Conservation (phyloP, 805 yeast genomes). For the Candida yuanshanica region DNA sequence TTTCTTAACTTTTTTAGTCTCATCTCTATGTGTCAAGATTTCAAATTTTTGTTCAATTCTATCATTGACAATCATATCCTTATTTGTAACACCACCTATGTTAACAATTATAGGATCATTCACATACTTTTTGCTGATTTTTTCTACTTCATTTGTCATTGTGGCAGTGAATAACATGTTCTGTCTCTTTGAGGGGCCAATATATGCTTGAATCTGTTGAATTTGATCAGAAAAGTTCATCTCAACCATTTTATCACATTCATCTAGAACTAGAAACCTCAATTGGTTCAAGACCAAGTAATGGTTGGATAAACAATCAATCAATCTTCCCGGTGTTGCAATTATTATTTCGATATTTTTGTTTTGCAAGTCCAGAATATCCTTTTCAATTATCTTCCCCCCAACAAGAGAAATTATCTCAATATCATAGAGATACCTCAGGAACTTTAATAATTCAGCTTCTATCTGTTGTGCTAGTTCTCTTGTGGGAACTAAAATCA, state of each 20-base stretch:
- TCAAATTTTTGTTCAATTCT: constrained; percentile 68
- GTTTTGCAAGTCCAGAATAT: constrained; percentile 48
- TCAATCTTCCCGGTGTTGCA: constrained; percentile 91
- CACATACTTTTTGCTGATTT: constrained; percentile 58
- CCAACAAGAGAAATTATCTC: constrained; percentile 72
- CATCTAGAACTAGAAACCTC: constrained; percentile 75
- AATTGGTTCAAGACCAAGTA: constrained; percentile 55
- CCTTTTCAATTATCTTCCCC: constrained; percentile 80
- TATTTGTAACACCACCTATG: constrained; percentile 52
- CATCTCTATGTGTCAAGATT: constrained; percentile 36
- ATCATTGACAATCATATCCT: constrained; percentile 31
- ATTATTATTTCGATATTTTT: constrained; percentile 71
- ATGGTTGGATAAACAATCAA: constrained; percentile 73
- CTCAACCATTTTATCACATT: constrained; percentile 94
- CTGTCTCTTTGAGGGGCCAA: constrained; percentile 47
- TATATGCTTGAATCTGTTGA: constrained; percentile 45
- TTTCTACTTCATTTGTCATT: constrained; percentile 69
- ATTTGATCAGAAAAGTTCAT: constrained; percentile 88
- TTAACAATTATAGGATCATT: constrained; percentile 55
- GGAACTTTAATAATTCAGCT: constrained; percentile 51
- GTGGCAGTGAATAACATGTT: constrained; percentile 96
- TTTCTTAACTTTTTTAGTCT: constrained; percentile 39
- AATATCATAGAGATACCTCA: constrained; percentile 33
- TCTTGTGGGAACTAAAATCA: constrained; percentile 87
- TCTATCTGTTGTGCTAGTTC: constrained; percentile 89